Conservation (phyloP, 495 filamentous ascomycete genomes). For the Tuber magnatum region DNA sequence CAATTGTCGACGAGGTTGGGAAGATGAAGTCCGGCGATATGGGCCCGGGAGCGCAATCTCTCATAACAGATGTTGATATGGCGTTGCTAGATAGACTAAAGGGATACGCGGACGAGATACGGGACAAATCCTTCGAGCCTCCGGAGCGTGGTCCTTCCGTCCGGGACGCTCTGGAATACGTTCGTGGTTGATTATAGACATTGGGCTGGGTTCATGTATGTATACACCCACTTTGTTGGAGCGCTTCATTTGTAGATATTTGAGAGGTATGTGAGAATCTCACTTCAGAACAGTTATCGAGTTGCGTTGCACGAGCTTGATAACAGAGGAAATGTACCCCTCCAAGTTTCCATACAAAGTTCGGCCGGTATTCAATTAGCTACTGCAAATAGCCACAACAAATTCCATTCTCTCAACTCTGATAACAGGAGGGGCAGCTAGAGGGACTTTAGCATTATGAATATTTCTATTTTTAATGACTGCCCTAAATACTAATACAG, state of each 20-base stretch:
- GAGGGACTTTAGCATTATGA: neutral
- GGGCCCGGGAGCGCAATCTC: neutral
- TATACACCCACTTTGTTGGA: neutral
- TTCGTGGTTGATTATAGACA: neutral
- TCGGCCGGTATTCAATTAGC: neutral
- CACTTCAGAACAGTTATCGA: neutral
- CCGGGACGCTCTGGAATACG: neutral
- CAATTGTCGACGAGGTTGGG: conserved; percentile 27
- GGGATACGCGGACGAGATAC: neutral
- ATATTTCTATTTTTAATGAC: neutral
- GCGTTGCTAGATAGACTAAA: conserved; percentile 8
- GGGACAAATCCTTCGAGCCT: neutral
- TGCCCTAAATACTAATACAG: neutral
- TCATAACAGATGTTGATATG: conserved; percentile 21
- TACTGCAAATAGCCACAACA: neutral
- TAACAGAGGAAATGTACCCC: neutral
- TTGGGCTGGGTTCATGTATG: neutral
- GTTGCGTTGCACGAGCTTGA: neutral
- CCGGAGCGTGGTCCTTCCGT: neutral
- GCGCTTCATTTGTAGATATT: neutral
- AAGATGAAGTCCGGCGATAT: neutral
- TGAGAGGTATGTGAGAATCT: neutral
- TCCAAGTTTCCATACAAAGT: neutral
- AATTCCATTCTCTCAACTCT: neutral
- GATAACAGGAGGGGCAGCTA: neutral